phyloP scores from a whole-genome alignment of 768 basidiomycete genomes.

The Wakefieldia striispora region DNA sequence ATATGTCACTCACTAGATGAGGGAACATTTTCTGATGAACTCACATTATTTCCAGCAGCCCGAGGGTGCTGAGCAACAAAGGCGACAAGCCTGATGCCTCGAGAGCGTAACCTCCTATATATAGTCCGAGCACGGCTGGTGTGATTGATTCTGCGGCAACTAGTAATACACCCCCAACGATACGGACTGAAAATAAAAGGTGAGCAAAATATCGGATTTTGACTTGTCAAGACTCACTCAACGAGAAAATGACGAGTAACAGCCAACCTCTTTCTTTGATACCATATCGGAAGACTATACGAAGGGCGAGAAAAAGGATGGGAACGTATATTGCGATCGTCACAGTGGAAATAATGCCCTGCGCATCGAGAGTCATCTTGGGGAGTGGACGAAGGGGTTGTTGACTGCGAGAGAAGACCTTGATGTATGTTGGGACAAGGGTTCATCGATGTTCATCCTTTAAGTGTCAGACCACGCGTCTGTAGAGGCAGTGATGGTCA shows the following conservation, averaged over 20 bases:
- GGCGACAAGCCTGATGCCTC: conserved; percentile 41
- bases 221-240: conserved; percentile 38
- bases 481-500: conserved; percentile 19
- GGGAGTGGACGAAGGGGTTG: neutral
- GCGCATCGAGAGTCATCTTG: conserved; percentile 37
- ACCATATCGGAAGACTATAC: conserved; percentile 53
- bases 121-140: conserved; percentile 42
- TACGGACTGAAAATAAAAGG: conserved; percentile 42
- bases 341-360: conserved; percentile 56
- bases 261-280: conserved; percentile 64
- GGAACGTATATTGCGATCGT: conserved; percentile 61
- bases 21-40: conserved; percentile 9
- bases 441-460: conserved; percentile 12
- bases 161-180: conserved; percentile 54
- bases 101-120: conserved; percentile 49
- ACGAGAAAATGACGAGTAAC: conserved; percentile 59
- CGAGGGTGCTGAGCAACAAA: conserved; percentile 36
- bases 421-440: neutral
- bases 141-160: conserved; percentile 50
- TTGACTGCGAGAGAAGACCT: conserved; percentile 1
- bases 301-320: conserved; percentile 43
- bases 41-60: conserved; percentile 36
- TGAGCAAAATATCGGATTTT: conserved; percentile 1
- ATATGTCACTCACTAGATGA: conserved; percentile 2
- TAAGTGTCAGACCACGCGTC: conserved; percentile 16